Base-by-base conservation (phyloP, 495 filamentous ascomycete genomes). In the Hypoxylon cercidicola region DNA sequence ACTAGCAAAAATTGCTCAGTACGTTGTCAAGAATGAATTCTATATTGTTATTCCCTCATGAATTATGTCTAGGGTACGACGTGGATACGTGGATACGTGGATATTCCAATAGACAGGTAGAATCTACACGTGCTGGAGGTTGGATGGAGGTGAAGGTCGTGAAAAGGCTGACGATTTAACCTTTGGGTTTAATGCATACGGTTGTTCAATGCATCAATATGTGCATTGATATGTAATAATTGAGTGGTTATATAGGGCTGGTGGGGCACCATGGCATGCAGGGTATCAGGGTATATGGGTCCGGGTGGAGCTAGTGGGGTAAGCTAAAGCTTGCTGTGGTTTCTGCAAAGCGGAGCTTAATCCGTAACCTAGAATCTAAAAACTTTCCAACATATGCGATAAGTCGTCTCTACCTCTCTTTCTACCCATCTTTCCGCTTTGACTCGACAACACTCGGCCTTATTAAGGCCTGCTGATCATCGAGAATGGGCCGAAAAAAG, bases 401-500 rank as follows among this genome's bases (percentile, higher is more conserved):
- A n/a, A 32, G 12, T 16, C 11, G 34, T n/a, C 2, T 37, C 34
- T 32, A 32, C 30, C 30, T 32, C 4, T 10, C 30, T 32, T 5
- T 13, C 34, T 35, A 35, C 34, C 8, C 13, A 35, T n/a, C 2
- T 37, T 1, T 40, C 15, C 15, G 1, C 37, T 40, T 25, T 5
- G 23, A 9, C 34, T 39, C 18, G 23, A 51, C 30, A 35, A 37
- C 15, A 47, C 46, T 54, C 16, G 41, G 48, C 19, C 41, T 12
- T 13, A 54, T 53, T 40, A 57, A 12, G 11, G 44, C 44, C 35
- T 28, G 19, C 13, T 49, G 32, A 59, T 10, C n/a, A 41, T 28
- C 25, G 39, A 55, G 2, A 28, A 84, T 35, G 76, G 78, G 55
- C 43, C 68, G 71, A 32, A 70, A 68, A 39, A 65, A 72, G 19